phyloP scores from a whole-genome alignment of 106 monocot species.

The Dendrobium officinale region DNA sequence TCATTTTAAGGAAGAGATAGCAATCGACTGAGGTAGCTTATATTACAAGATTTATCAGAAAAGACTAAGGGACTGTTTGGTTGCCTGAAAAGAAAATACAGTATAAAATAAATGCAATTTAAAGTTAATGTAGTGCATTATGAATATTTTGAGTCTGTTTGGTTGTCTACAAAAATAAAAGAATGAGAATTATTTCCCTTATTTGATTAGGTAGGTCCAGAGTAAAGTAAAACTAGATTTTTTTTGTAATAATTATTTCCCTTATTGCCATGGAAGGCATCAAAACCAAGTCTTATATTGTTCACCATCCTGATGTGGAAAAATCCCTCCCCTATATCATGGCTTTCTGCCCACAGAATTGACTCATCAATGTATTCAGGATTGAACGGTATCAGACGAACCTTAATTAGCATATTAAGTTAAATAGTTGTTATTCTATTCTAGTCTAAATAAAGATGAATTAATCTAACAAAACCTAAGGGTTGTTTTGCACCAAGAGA shows the following conservation, averaged over 20 bases:
- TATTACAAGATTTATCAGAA: too few relatives aligned
- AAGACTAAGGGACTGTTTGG: too few relatives aligned
- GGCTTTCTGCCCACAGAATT: constrained; percentile 42
- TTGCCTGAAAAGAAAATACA: too few relatives aligned
- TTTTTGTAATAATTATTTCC: not conserved
- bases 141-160: too few relatives aligned
- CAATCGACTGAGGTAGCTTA: too few relatives aligned
- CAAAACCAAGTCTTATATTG: constrained; percentile 44
- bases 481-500: constrained; percentile 54
- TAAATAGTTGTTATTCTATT: not conserved
- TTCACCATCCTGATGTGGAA: constrained; percentile 53
- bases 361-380: constrained; percentile 42
- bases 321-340: constrained; percentile 35
- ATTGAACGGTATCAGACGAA: constrained; percentile 37
- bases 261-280: constrained; percentile 55
- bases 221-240: too few relatives aligned
- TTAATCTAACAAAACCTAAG: constrained; percentile 15
- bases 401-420: constrained; percentile 10
- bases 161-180: too few relatives aligned
- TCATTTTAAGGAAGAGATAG: too few relatives aligned
- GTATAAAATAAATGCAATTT: too few relatives aligned
- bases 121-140: too few relatives aligned
- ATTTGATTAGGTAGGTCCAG: too few relatives aligned
- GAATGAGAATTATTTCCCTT: too few relatives aligned
- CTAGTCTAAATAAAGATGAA: not conserved